Conservation (phyloP, 2,329 filamentous ascomycete genomes). For the Lachnellula suecica region DNA sequence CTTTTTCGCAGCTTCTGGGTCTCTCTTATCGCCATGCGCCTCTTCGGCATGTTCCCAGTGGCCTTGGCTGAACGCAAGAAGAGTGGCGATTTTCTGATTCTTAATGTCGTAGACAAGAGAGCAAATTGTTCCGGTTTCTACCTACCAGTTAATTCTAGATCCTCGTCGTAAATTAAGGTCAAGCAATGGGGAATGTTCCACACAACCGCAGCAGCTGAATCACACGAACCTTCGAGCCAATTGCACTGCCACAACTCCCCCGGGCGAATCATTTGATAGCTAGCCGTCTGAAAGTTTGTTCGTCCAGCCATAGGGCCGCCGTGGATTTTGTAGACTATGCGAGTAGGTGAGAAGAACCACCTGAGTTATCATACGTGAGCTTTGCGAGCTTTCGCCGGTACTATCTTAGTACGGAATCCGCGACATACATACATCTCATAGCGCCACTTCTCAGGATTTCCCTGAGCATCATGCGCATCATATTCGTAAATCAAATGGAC, state of each 20-base stretch:
- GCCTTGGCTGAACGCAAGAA: conserved; percentile 53
- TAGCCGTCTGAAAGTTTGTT: conserved; percentile 51
- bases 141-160: background rate
- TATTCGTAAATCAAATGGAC: conserved; percentile 59
- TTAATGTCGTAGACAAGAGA: conserved; percentile 56
- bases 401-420: too few relatives aligned
- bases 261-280: conserved; percentile 56
- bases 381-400: too few relatives aligned
- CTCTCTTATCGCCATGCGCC: conserved; percentile 57
- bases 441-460: conserved; percentile 57
- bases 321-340: conserved; percentile 58
- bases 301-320: conserved; percentile 58
- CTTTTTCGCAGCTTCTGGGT: conserved; percentile 46
- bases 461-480: conserved; percentile 44
- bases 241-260: conserved; percentile 60
- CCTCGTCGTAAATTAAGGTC: too few relatives aligned
- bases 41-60: conserved; percentile 52
- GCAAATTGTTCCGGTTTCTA: conserved; percentile 56
- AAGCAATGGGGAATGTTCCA: too few relatives aligned
- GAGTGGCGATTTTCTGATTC: conserved; percentile 46
- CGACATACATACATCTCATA: conserved; percentile 51
- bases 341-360: conserved; percentile 53
- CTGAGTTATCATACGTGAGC: too few relatives aligned
- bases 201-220: too few relatives aligned
- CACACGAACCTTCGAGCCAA: conserved; percentile 53